These are phyloP conservation scores for Erythrophleum ivorense DNA, from an alignment of 331 rosid genomes.

Conservation along the genomic window DNA sequence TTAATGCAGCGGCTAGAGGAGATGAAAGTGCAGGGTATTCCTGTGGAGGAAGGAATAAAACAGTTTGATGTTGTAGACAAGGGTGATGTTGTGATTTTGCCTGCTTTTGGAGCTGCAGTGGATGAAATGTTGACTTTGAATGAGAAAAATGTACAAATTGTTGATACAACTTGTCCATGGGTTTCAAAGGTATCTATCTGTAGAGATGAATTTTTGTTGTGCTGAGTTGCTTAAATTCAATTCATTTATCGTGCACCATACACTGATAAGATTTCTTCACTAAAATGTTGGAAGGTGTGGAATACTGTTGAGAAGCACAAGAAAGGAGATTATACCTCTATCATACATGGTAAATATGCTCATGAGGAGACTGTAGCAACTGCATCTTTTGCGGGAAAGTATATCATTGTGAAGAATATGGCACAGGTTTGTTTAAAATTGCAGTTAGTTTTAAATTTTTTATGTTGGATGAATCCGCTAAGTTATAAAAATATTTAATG, in stretches of 20 bases:
- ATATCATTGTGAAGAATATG: conserved; percentile 86
- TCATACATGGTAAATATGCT: conserved; percentile 91
- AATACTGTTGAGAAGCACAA: conserved; percentile 92
- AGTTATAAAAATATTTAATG: background rate
- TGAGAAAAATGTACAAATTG: conserved; percentile 81
- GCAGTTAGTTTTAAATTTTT: conserved; percentile 24
- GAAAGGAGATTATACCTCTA: conserved; percentile 88
- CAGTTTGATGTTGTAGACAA: conserved; percentile 79
- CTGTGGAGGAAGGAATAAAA: conserved; percentile 69
- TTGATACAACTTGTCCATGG: conserved; percentile 99
- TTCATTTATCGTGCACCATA: conserved; percentile 26
- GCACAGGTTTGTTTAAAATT: conserved; percentile 64
- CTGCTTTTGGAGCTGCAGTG: conserved; percentile 97
- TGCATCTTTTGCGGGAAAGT: conserved; percentile 94
- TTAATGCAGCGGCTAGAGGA: conserved; percentile 77
- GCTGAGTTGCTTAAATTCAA: conserved; percentile 20
- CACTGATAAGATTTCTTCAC: conserved; percentile 40
- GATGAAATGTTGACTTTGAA: conserved; percentile 92
- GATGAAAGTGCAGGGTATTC: conserved; percentile 79
- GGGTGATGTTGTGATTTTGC: conserved; percentile 93
- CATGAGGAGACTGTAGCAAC: conserved; percentile 98
- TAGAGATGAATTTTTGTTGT: conserved; percentile 12
- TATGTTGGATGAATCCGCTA: conserved; percentile 19
- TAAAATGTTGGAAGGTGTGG: conserved; percentile 77
- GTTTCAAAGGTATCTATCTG: conserved; percentile 77